Conservation (phyloP, 2,329 filamentous ascomycete genomes). For the Ophiostoma himal-ulmi region DNA sequence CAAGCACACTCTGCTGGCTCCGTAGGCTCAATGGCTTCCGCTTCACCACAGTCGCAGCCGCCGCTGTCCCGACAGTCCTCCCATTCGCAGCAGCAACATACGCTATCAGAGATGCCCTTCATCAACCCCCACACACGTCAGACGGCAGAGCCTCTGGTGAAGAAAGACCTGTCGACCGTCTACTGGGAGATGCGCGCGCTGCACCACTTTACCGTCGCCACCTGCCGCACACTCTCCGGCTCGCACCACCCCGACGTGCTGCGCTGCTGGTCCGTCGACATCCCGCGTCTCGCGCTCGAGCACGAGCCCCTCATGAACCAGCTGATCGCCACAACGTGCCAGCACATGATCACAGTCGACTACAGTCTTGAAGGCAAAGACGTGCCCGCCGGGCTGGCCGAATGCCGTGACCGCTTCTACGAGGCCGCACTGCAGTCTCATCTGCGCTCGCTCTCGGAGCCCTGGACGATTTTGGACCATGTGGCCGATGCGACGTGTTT, state of each 20-base stretch:
- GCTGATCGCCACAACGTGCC: conserved; percentile 28
- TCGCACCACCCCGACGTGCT: conserved; percentile 23
- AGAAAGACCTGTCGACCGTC: conserved; percentile 15
- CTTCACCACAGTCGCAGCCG: not conserved
- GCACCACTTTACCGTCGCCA: conserved; percentile 26
- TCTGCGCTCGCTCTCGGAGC: not conserved
- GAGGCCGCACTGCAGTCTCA: not conserved
- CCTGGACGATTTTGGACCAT: not conserved
- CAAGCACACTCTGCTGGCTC: not conserved
- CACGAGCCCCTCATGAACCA: conserved; percentile 28
- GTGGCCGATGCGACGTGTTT: conserved; percentile 2
- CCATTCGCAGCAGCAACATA: not conserved
- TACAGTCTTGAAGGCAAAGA: conserved; percentile 19
- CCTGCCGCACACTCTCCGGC: conserved; percentile 26
- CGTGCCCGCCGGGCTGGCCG: not conserved
- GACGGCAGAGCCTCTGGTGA: not conserved
- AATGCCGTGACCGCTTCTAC: conserved; percentile 1
- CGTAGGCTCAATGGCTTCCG: not conserved
- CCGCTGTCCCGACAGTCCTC: no score
- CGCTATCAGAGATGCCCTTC: not conserved
- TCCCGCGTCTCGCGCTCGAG: conserved; percentile 26
- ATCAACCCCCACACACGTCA: not conserved
- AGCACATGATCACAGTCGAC: conserved; percentile 25
- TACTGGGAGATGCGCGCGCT: conserved; percentile 29
- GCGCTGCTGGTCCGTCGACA: conserved; percentile 26